These are phyloP conservation scores for Myxozyma nipponensis DNA, from an alignment of 805 yeast genomes.

Conservation along the genomic window DNA sequence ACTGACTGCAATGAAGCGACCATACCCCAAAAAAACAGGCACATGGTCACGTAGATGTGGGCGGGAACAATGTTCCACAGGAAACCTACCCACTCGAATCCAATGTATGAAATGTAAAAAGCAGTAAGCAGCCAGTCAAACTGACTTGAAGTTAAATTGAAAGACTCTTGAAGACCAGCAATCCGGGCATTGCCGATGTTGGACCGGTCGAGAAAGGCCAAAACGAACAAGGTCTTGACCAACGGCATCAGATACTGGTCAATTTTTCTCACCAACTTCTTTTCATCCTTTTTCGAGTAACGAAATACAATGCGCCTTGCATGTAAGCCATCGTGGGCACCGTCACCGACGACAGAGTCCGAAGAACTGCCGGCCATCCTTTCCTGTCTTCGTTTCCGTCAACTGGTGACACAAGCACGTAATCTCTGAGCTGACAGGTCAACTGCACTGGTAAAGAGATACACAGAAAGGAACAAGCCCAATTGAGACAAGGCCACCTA, in stretches of 20 bases:
- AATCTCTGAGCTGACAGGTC: no score
- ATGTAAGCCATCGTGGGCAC: neutral
- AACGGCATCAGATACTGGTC: slow-evolving; percentile 38
- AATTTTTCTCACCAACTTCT: slow-evolving; percentile 19
- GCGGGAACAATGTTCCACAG: slow-evolving; percentile 38
- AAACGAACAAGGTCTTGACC: slow-evolving; percentile 44
- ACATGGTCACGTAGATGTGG: slow-evolving; percentile 44
- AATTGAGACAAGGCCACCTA: no score
- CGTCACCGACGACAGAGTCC: neutral
- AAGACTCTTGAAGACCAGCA: slow-evolving; percentile 47
- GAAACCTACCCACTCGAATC: slow-evolving; percentile 27
- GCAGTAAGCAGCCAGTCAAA: slow-evolving; percentile 29
- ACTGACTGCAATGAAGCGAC: slow-evolving; percentile 50
- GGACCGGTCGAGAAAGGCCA: slow-evolving; percentile 51
- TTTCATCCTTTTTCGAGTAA: slow-evolving; percentile 22
- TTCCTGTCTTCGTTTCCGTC: no score
- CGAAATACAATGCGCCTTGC: slow-evolving; percentile 16
- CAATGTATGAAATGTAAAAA: slow-evolving; percentile 26
- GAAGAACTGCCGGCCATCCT: neutral
- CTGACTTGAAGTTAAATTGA: slow-evolving; percentile 22
- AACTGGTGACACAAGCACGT: no score
- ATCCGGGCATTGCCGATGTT: slow-evolving; percentile 58
- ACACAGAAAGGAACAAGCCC: no score
- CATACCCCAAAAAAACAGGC: slow-evolving; percentile 52
- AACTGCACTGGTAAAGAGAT: no score